A percentile compares a stretch with the other conserved stretches of the same genome.
Conservation (phyloP, 108 stramenopile genomes). For the Tribonema minus region DNA sequence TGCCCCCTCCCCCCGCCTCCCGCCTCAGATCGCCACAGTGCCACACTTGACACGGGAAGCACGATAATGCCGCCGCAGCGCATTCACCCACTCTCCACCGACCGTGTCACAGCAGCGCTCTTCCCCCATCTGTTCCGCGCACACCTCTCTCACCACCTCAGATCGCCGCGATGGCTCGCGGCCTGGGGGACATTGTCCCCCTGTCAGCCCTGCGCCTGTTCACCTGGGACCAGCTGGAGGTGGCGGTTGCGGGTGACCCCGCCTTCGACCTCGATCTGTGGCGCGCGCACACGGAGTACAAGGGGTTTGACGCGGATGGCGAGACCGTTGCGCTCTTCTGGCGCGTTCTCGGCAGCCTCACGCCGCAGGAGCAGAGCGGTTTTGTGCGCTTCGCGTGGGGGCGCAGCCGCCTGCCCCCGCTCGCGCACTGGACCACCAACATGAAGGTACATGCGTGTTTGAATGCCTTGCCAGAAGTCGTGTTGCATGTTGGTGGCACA, state of each 20-base stretch:
- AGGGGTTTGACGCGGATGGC: slow-evolving; percentile 40
- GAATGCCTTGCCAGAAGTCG: not conserved
- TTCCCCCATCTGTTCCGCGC: no score
- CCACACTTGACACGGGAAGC: no score
- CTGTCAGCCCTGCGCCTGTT: slow-evolving; percentile 51
- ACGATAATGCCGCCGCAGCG: no score
- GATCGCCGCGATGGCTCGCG: slow-evolving; percentile 46
- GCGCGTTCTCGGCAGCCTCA: slow-evolving; percentile 55
- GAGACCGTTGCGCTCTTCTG: slow-evolving; percentile 56
- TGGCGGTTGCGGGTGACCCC: slow-evolving; percentile 57
- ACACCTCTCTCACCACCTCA: no score
- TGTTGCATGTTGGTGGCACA: no score
- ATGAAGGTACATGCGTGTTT: slow-evolving; percentile 29
- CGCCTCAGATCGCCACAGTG: no score
- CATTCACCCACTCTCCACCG: no score
- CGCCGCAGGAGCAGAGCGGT: slow-evolving; percentile 54
- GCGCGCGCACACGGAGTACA: slow-evolving; percentile 54
- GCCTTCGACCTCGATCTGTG: slow-evolving; percentile 55
- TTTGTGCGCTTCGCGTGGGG: slow-evolving; percentile 69
- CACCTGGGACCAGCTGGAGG: slow-evolving; percentile 58
- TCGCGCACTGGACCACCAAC: slow-evolving; percentile 46
- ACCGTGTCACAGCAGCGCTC: no score
- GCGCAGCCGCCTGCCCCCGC: slow-evolving; percentile 55
- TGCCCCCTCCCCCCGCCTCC: no score
- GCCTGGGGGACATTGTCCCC: slow-evolving; percentile 38